Conservation (phyloP, 2,329 filamentous ascomycete species). For the Pseudogymnoascus sp. region DNA sequence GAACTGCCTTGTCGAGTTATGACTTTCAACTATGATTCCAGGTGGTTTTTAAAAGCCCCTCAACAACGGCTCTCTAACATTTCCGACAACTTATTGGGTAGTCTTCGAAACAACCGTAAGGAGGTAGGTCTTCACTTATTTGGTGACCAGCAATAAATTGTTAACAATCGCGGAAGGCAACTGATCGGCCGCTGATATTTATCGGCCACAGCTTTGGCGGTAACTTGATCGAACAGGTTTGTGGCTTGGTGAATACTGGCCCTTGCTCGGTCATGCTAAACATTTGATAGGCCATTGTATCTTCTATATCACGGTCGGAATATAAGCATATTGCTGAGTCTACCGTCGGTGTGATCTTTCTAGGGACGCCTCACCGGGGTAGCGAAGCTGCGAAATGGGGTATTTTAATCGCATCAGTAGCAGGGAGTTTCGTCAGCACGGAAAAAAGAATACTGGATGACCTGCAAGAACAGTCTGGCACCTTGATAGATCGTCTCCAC, state of each 20-base stretch:
- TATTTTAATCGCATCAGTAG: neutral
- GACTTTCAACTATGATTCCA: neutral
- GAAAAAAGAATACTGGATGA: neutral
- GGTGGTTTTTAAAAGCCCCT: neutral
- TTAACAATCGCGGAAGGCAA: neutral
- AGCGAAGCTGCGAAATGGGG: neutral
- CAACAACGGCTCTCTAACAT: neutral
- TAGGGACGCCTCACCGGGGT: neutral
- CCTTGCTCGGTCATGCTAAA: neutral
- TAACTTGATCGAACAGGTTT: neutral
- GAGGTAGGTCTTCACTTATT: neutral
- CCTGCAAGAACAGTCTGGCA: neutral
- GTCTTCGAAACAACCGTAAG: neutral
- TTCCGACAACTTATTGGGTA: neutral
- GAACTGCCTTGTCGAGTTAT: neutral
- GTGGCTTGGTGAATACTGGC: neutral
- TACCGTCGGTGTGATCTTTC: neutral
- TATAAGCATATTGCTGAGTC: neutral
- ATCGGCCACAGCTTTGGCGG: neutral
- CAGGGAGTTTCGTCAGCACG: neutral
- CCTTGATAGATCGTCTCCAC: neutral
- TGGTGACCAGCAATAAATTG: neutral
- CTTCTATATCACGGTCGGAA: neutral
- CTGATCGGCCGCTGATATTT: neutral
- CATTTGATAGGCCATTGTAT: neutral